Evolutionary conservation across 2,329 filamentous ascomycete species (phyloP).

Genomic region (Aspergillus luchuensis): DNA sequence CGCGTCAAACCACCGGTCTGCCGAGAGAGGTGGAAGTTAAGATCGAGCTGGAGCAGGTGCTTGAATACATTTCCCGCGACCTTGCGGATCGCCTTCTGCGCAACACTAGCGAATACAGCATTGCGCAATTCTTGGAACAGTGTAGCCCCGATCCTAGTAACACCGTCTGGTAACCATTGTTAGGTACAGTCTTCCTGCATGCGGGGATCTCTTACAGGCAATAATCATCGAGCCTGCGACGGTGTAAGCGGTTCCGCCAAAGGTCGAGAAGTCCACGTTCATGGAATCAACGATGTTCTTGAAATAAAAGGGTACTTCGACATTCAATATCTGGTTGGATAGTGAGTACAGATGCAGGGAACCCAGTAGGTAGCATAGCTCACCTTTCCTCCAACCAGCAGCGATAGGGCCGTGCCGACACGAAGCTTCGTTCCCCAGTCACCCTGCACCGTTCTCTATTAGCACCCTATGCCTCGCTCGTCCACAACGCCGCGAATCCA

Average conservation of each 20-base stretch:
- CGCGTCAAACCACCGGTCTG: constrained; percentile 93
- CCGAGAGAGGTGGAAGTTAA: constrained; percentile 90
- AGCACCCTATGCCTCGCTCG: constrained; percentile 18
- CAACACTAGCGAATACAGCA: constrained; percentile 93
- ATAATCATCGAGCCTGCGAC: constrained; percentile 91
- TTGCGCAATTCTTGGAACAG: constrained; percentile 93
- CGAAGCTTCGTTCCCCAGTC: constrained; percentile 79
- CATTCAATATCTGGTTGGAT: constrained; percentile 69
- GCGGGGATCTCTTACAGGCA: constrained; percentile 61
- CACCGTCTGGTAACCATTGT: constrained; percentile 61
- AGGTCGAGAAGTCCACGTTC: constrained; percentile 87
- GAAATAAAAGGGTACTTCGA: constrained; percentile 98
- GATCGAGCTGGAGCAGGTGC: constrained; percentile 82
- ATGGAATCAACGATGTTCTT: constrained; percentile 97
- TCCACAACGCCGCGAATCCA: neutral
- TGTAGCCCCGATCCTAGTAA: constrained; percentile 82
- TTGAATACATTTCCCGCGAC: constrained; percentile 92
- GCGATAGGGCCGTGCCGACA: constrained; percentile 77
- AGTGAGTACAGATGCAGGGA: constrained; percentile 18
- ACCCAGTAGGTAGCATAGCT: constrained; percentile 15
- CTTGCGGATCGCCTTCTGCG: constrained; percentile 90
- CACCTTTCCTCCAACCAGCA: constrained; percentile 86
- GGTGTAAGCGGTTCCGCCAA: constrained; percentile 85
- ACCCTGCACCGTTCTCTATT: constrained; percentile 49
- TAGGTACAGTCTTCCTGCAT: constrained; percentile 9